A percentile compares a stretch with the other conserved stretches of the same genome.
These are phyloP conservation scores for Monosporascus sp. DNA, from an alignment of 2,329 filamentous ascomycete genomes.

Conservation along the genomic window DNA sequence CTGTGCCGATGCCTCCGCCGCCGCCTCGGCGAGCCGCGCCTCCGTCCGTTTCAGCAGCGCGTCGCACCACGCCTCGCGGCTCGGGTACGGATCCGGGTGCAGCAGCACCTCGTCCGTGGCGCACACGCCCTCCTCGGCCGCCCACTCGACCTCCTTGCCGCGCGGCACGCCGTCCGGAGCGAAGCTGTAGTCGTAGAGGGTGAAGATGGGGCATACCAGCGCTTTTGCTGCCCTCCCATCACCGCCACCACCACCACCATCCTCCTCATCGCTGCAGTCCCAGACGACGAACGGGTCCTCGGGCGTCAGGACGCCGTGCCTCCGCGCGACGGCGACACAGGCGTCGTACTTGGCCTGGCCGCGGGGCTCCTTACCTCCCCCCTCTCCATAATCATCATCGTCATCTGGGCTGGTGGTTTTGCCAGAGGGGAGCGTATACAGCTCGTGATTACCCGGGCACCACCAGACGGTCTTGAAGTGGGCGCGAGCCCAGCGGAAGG, in stretches of 20 bases:
- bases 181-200: constrained; percentile 56
- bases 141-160: constrained; percentile 37
- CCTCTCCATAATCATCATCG: neutral
- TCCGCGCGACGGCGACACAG: constrained; percentile 46
- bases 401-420: no score
- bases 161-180: constrained; percentile 41
- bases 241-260: no score
- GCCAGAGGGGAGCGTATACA: constrained; percentile 41
- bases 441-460: constrained; percentile 53
- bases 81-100: constrained; percentile 28
- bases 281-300: constrained; percentile 50
- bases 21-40: constrained; percentile 22
- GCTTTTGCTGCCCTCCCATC: constrained; percentile 12
- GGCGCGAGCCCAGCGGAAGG: constrained; percentile 24
- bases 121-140: constrained; percentile 28
- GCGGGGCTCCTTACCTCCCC: constrained; percentile 23
- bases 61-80: constrained; percentile 29
- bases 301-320: constrained; percentile 47
- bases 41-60: constrained; percentile 22
- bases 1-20: neutral
- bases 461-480: constrained; percentile 41
- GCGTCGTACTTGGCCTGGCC: constrained; percentile 50
- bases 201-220: constrained; percentile 51
- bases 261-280: constrained; percentile 41
- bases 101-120: constrained; percentile 33